phyloP scores from a whole-genome alignment of 371 early-diverging fungal genomes.

The Saksenaea oblongispora region DNA sequence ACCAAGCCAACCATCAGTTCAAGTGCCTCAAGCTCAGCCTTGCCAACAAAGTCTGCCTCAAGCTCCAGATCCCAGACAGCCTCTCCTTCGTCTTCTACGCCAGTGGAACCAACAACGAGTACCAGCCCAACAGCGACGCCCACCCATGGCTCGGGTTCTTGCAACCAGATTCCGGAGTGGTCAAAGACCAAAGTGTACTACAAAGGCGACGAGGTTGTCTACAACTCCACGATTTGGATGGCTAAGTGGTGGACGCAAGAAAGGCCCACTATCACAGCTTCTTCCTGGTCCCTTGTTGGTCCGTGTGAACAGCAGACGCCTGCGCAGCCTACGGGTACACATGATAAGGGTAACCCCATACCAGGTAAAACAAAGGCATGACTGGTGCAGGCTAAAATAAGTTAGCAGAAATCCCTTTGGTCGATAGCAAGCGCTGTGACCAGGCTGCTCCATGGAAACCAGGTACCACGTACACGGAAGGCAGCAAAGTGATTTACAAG shows the following conservation, averaged over 20 bases:
- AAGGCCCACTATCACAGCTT: constrained; percentile 34
- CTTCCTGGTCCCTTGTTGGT: constrained; percentile 31
- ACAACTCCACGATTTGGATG: constrained; percentile 37
- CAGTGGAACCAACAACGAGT: not conserved
- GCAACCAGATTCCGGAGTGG: constrained; percentile 21
- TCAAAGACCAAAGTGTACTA: constrained; percentile 23
- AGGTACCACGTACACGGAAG: constrained; percentile 14
- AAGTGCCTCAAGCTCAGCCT: constrained; percentile 9
- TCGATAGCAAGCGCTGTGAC: not conserved
- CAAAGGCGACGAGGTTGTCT: constrained; percentile 30
- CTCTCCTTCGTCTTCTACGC: not conserved
- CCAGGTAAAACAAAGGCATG: not conserved
- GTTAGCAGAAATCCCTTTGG: not conserved
- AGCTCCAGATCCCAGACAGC: not conserved
- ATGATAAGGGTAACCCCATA: not conserved
- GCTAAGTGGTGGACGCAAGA: constrained; percentile 55
- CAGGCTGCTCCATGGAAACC: not conserved
- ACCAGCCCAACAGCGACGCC: constrained; percentile 13
- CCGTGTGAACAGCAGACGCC: constrained; percentile 14
- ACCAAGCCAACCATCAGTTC: constrained; percentile 5
- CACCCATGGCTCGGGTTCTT: constrained; percentile 8
- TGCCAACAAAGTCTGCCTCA: constrained; percentile 5
- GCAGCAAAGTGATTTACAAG: constrained; percentile 30
- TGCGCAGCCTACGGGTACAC: not conserved
- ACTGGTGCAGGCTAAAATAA: not conserved